Base-by-base conservation (phyloP, 2,329 filamentous ascomycete species). In the Periconia digitata region DNA sequence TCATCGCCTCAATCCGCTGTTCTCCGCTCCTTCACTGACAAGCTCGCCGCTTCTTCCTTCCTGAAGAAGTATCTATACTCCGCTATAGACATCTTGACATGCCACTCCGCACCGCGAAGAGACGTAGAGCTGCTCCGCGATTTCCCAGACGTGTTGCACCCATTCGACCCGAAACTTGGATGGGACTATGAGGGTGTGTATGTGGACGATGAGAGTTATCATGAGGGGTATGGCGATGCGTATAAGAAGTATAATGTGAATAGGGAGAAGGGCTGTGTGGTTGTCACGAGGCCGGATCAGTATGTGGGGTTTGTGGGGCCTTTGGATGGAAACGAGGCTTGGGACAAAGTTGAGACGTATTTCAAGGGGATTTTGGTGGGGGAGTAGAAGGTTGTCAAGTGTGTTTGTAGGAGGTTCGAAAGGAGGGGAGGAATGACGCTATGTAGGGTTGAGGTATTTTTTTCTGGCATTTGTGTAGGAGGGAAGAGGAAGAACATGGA, bases 211-310 rank as follows among this genome's bases (percentile, higher is more conserved):
- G 68, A 65, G 53, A 72, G 66, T 49, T 75, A 74, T 49, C 69
- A 74, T 49, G 67, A 74, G 50, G 73, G 72, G 8, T 71, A 71
- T 60, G 74, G 70, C 1, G 65, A 75, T 46, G 72, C 75, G 18
- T 80, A 87, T 58, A 71, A 78, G 47, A 76, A 75, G 3, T 85
- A 84, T 48, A 85, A 84, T 0, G 73, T 90, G 1, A 75, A 83
- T 54, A 63, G 55, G 16, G 71, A 78, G 44, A 67, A 69, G 17
- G 85, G 86, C 0, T 83, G 81, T 51, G 70, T 84, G 3, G 78
- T 87, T 0, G 71, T 85, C 1, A 72, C 85, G 2, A 69, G 87
- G 41, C 87, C 86, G 2, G 87, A 90, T 72, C 84, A 86, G 62
- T 85, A 89, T 66, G 79, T 89, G 24, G 77, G 72, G 0, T 72